Conservation (phyloP, 495 filamentous ascomycete genomes). For the Neurospora terricola region DNA sequence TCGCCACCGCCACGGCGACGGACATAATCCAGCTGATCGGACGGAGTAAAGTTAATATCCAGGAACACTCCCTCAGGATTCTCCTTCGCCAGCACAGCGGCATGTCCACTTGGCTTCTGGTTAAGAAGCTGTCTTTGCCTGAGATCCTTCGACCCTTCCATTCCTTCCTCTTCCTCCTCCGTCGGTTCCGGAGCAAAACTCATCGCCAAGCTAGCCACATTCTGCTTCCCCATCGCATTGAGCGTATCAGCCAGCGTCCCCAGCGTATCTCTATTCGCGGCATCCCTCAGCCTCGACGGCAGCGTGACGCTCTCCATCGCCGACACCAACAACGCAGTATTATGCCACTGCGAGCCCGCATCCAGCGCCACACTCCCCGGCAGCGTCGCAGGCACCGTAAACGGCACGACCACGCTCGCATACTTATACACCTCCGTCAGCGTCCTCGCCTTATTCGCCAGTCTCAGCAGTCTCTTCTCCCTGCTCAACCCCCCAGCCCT, state of each 20-base stretch:
- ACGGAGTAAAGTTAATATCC: constrained; percentile 17
- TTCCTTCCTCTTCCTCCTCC: constrained; percentile 9
- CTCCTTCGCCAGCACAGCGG: constrained; percentile 1
- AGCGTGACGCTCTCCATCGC: constrained; percentile 75
- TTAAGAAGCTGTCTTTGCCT: background rate
- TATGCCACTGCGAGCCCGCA: constrained; percentile 65
- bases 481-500: background rate
- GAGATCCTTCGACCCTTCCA: background rate
- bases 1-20: constrained; percentile 2
- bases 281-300: constrained; percentile 57
- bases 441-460: constrained; percentile 61
- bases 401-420: constrained; percentile 69
- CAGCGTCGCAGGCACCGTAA: constrained; percentile 48
- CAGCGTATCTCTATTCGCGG: constrained; percentile 38
- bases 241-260: constrained; percentile 60
- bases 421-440: constrained; percentile 56
- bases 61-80: constrained; percentile 12
- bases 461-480: constrained; percentile 39
- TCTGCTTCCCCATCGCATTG: constrained; percentile 69
- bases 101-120: background rate
- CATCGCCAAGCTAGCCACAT: constrained; percentile 64
- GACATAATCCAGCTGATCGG: constrained; percentile 16
- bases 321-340: constrained; percentile 62
- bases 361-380: constrained; percentile 57
- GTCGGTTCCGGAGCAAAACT: constrained; percentile 19